Conservation (phyloP, 192 early-diverging fungal species). For the Chytriomyces hyalinus region DNA sequence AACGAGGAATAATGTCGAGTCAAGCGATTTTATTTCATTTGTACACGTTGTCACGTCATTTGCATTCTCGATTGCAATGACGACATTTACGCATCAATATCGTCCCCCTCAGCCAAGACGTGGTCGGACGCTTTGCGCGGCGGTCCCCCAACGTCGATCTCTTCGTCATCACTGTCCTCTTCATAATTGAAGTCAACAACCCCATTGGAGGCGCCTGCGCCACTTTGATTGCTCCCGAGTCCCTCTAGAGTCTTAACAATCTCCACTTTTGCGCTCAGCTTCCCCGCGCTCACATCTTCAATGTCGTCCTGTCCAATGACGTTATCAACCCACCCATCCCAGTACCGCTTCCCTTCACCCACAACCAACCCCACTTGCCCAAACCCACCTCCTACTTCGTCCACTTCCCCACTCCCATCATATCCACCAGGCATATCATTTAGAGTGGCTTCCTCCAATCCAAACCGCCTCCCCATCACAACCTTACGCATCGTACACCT, state of each 20-base stretch:
- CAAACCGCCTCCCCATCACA: conserved; percentile 33
- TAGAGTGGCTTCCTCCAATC: neutral
- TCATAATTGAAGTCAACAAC: conserved; percentile 6
- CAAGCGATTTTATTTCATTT: too few relatives aligned
- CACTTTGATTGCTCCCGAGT: neutral
- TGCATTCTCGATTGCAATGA: too few relatives aligned
- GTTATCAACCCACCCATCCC: conserved; percentile 9
- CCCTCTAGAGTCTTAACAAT: neutral
- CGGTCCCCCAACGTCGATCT: neutral
- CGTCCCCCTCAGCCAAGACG: too few relatives aligned
- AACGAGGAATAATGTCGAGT: too few relatives aligned
- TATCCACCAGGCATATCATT: too few relatives aligned
- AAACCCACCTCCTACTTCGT: conserved; percentile 26
- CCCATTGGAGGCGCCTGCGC: neutral
- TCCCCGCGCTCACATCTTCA: conserved; percentile 20
- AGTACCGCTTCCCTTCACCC: neutral
- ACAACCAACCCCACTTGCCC: conserved; percentile 26
- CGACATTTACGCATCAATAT: too few relatives aligned
- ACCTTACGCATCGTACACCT: conserved; percentile 32
- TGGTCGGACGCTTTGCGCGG: too few relatives aligned
- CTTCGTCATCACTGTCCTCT: conserved; percentile 8
- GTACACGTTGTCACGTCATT: too few relatives aligned
- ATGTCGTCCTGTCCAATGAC: neutral
- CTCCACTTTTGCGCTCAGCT: neutral
- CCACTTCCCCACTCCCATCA: conserved; percentile 5